phyloP scores from a whole-genome alignment of 1,284 basidiomycete species.

The Sutorius eximius region DNA sequence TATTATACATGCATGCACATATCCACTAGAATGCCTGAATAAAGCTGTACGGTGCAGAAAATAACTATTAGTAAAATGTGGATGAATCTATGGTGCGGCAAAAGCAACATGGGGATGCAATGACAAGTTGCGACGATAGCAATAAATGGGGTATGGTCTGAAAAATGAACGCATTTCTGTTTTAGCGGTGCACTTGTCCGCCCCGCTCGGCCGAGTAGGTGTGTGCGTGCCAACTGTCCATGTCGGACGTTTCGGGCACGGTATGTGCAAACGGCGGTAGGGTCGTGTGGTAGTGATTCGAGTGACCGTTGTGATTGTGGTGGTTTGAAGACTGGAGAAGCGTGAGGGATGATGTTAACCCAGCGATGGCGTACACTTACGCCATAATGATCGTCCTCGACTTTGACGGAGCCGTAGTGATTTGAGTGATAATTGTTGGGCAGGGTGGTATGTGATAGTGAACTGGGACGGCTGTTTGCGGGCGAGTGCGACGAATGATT shows the following conservation, averaged over 20 bases:
- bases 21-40: constrained; percentile 38
- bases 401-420: constrained; percentile 53
- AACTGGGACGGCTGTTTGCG: constrained; percentile 42
- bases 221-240: constrained; percentile 56
- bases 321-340: constrained; percentile 34
- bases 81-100: constrained; percentile 29
- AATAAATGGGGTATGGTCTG: constrained; percentile 39
- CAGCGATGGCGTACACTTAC: constrained; percentile 39
- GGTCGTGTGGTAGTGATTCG: constrained; percentile 38
- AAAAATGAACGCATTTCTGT: constrained; percentile 7
- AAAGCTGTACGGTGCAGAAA: constrained; percentile 37
- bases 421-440: constrained; percentile 32
- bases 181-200: constrained; percentile 51
- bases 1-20: constrained; percentile 41
- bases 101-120: constrained; percentile 12
- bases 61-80: constrained; percentile 37
- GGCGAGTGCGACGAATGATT: constrained; percentile 50
- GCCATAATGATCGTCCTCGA: constrained; percentile 65
- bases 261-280: constrained; percentile 48
- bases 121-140: constrained; percentile 28
- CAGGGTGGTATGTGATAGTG: constrained; percentile 37
- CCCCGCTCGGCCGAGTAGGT: constrained; percentile 60
- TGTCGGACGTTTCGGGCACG: constrained; percentile 37
- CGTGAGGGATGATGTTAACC: background rate
- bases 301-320: constrained; percentile 37